phyloP scores from a whole-genome alignment of 805 yeast genomes.

The Sugiyamaella smithiae region DNA sequence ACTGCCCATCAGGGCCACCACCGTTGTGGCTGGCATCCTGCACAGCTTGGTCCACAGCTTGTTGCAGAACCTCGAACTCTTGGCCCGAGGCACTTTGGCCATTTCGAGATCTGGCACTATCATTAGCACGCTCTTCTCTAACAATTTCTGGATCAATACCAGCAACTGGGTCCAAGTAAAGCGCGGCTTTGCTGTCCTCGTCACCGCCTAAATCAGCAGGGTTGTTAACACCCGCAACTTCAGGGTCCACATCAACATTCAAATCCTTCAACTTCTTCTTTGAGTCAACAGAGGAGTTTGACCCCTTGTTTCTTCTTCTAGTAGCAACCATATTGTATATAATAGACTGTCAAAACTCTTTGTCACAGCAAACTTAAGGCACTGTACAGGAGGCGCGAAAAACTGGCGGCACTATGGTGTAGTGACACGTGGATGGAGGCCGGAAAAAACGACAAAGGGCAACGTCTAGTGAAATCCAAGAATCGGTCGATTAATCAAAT shows the following conservation, averaged over 20 bases:
- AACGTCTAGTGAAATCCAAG: too few relatives aligned
- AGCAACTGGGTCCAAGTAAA: constrained; percentile 12
- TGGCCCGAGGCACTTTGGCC: constrained; percentile 10
- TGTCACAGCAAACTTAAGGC: too few relatives aligned
- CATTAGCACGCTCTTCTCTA: constrained; percentile 25
- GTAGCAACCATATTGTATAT: constrained; percentile 5
- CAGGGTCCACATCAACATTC: constrained; percentile 31
- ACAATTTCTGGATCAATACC: constrained; percentile 35
- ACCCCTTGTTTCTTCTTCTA: constrained; percentile 5
- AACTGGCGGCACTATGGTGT: neutral
- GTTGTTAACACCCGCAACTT: constrained; percentile 31
- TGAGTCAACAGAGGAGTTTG: constrained; percentile 2
- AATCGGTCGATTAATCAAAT: too few relatives aligned
- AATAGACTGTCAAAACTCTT: too few relatives aligned
- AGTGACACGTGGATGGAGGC: too few relatives aligned
- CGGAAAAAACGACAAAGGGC: too few relatives aligned
- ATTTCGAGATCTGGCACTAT: constrained; percentile 3
- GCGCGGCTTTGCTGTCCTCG: constrained; percentile 2
- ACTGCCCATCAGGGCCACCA: constrained; percentile 7
- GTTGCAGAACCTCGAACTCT: constrained; percentile 8
- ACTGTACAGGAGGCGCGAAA: neutral
- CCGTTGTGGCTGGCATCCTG: constrained; percentile 6
- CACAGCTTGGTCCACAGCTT: constrained; percentile 9
- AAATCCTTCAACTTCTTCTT: constrained; percentile 2
- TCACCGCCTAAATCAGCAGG: neutral